Conservation (phyloP, 805 yeast species). For the Nakazawaea ambrosiae region DNA sequence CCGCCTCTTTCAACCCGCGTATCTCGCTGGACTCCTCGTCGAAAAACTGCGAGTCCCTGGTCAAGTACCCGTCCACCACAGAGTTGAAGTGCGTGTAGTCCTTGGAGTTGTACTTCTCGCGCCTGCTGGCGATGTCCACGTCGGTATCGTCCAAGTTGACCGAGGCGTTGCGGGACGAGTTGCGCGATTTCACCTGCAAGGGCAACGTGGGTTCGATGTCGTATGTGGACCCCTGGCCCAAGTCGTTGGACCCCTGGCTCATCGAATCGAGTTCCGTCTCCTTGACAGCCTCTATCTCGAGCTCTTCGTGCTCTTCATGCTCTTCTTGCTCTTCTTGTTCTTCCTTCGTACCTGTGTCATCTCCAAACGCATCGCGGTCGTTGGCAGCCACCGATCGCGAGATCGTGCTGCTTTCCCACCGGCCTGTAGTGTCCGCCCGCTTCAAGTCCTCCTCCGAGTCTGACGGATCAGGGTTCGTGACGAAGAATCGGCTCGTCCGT, state of each 20-base stretch:
- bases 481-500: conserved; percentile 6
- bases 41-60: conserved; percentile 3
- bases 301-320: neutral
- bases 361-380: too few species aligned
- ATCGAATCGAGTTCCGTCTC: neutral
- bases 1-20: neutral
- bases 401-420: too few species aligned
- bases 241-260: neutral
- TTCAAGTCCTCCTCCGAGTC: neutral
- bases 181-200: conserved; percentile 5
- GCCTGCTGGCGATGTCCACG: neutral
- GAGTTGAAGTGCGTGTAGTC: conserved; percentile 3
- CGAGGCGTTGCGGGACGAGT: conserved; percentile 6
- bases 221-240: neutral
- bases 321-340: neutral
- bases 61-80: conserved; percentile 6
- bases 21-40: neutral
- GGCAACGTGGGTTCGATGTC: conserved; percentile 9
- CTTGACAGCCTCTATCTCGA: neutral
- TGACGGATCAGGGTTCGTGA: conserved; percentile 9
- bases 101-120: conserved; percentile 1
- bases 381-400: too few species aligned
- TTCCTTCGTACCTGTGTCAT: neutral
- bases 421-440: neutral
- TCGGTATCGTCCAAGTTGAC: conserved; percentile 8